phyloP scores from a whole-genome alignment of 2,329 filamentous ascomycete genomes.

The Arthrinium puccinioides region DNA sequence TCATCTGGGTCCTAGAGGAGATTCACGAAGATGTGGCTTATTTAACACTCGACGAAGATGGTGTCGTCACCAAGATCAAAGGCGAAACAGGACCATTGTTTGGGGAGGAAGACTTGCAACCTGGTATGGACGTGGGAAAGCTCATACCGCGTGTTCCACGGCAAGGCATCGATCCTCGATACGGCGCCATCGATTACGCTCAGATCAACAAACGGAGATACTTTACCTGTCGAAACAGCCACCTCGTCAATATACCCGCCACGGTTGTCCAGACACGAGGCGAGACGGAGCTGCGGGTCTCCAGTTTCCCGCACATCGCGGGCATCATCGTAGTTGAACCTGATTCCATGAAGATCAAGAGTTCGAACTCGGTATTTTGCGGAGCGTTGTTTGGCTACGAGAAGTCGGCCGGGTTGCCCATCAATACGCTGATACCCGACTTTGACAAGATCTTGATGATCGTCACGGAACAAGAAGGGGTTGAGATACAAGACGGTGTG shows the following conservation, averaged over 20 bases:
- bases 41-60: slow-evolving; percentile 70
- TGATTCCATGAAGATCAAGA: slow-evolving; percentile 69
- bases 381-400: slow-evolving; percentile 86
- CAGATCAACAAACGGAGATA: slow-evolving; percentile 65
- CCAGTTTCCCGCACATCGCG: slow-evolving; percentile 94
- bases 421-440: slow-evolving; percentile 75
- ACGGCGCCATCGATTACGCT: slow-evolving; percentile 70
- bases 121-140: slow-evolving; percentile 67
- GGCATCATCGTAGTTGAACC: slow-evolving; percentile 92
- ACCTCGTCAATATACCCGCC: slow-evolving; percentile 75
- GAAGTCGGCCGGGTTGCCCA: slow-evolving; percentile 70
- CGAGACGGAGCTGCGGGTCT: slow-evolving; percentile 70
- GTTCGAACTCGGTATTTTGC: slow-evolving; percentile 92
- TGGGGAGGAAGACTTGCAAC: slow-evolving; percentile 60
- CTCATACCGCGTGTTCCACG: slow-evolving; percentile 79
- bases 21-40: slow-evolving; percentile 89
- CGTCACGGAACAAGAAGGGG: slow-evolving; percentile 78
- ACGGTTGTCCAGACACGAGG: slow-evolving; percentile 68
- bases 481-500: slow-evolving; percentile 83
- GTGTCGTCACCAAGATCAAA: slow-evolving; percentile 59
- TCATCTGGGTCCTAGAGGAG: slow-evolving; percentile 98
- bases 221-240: slow-evolving; percentile 77
- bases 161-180: slow-evolving; percentile 61
- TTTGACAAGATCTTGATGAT: slow-evolving; percentile 80
- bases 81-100: slow-evolving; percentile 85